These are phyloP conservation scores for Pichia sp. DNA, from an alignment of 1,139 yeast species.

Conservation along the genomic window DNA sequence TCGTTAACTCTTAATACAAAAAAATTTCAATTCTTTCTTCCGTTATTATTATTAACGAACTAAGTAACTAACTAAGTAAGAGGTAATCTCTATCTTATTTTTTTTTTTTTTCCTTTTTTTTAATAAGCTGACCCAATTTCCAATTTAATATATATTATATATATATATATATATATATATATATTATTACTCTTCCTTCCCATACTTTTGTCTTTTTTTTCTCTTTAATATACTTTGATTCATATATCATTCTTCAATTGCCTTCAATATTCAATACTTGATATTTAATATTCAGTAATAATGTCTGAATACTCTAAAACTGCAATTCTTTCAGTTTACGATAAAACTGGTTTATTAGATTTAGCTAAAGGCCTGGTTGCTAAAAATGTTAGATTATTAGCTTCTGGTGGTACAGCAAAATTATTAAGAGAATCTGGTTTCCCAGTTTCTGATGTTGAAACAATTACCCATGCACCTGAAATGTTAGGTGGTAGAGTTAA, in stretches of 20 bases:
- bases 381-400: constrained; percentile 84
- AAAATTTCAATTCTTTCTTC: too few species aligned
- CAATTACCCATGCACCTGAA: constrained; percentile 97
- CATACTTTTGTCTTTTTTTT: too few species aligned
- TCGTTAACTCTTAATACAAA: too few species aligned
- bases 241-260: not conserved
- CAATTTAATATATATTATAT: too few species aligned
- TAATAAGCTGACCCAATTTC: too few species aligned
- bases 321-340: constrained; percentile 94
- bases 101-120: too few species aligned
- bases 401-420: constrained; percentile 96
- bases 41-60: too few species aligned
- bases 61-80: too few species aligned
- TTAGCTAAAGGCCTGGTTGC: constrained; percentile 90
- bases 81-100: too few species aligned
- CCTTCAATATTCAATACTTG: not conserved
- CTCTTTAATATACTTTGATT: too few species aligned
- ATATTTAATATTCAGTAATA: not conserved
- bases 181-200: too few species aligned
- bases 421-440: constrained; percentile 96
- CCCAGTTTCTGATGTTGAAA: constrained; percentile 92
- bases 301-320: constrained; percentile 50
- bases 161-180: too few species aligned
- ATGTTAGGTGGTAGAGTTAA: constrained; percentile 98
- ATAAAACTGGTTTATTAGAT: constrained; percentile 93